Evolutionary conservation across 225 moss, liverwort and hornwort genomes (phyloP).

Genomic region (Sphagnum contortum): DNA sequence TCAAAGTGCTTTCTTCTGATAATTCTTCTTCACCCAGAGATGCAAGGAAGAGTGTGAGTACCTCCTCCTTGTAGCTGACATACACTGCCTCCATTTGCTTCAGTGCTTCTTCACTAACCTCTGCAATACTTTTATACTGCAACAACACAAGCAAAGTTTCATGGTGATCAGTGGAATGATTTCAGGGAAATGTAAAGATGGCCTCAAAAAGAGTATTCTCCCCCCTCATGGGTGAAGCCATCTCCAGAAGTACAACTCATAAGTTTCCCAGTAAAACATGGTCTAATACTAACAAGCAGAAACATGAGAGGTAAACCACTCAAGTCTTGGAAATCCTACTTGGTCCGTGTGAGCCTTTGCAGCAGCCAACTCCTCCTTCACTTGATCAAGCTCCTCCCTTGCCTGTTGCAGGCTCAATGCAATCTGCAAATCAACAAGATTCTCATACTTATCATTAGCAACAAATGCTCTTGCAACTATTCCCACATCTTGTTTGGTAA

Average conservation of each 20-base stretch:
- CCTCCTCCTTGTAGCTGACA: conserved; percentile 64
- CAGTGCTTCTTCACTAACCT: conserved; percentile 89
- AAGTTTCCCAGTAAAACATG: no score
- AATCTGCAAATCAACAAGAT: conserved; percentile 25
- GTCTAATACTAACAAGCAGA: no score
- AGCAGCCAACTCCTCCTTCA: conserved; percentile 78
- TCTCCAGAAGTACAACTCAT: no score
- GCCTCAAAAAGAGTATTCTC: no score
- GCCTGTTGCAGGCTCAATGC: conserved; percentile 73
- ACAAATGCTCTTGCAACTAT: no score
- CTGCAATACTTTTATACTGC: conserved; percentile 91
- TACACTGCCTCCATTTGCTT: conserved; percentile 97
- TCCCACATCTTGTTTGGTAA: no score
- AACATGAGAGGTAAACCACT: no score
- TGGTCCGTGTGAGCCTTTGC: conserved; percentile 81
- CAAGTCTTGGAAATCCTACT: conserved; percentile 18
- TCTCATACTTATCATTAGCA: not conserved
- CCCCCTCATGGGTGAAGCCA: no score
- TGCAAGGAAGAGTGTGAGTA: conserved; percentile 9
- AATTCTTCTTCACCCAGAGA: not conserved
- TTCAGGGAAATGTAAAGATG: no score
- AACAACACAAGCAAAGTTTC: not conserved
- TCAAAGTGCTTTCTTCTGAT: no score
- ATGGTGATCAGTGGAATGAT: no score
- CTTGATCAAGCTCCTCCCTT: conserved; percentile 68